Percentiles rank a stretch among this genome's conserved stretches.
Conservation (phyloP, 108 stramenopile species). For the Fistulifera solaris region DNA sequence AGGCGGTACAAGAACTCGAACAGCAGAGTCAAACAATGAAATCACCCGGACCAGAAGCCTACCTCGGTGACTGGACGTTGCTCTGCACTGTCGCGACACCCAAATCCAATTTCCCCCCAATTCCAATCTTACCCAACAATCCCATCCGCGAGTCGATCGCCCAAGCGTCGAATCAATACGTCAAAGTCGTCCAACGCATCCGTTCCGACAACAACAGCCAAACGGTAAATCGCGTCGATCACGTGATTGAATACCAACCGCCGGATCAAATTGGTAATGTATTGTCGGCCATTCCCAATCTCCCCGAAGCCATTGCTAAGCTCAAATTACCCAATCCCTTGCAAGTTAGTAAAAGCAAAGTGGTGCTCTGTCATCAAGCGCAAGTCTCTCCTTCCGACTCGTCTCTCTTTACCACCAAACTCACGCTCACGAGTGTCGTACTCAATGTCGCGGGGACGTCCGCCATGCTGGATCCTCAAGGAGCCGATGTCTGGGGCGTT, state of each 20-base stretch:
- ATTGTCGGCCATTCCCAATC: slow-evolving; percentile 13
- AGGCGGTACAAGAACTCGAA: slow-evolving; percentile 23
- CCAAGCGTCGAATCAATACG: slow-evolving; percentile 21
- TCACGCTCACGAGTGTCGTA: slow-evolving; percentile 35
- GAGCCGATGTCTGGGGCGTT: slow-evolving; percentile 53
- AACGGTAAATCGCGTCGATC: slow-evolving; percentile 43
- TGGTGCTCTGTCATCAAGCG: slow-evolving; percentile 66
- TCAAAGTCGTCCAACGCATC: slow-evolving; percentile 59
- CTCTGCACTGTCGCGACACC: slow-evolving; percentile 36
- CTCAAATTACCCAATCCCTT: slow-evolving; percentile 60
- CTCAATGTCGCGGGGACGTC: slow-evolving; percentile 65
- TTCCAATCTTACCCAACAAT: slow-evolving; percentile 16
- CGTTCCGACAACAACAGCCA: slow-evolving; percentile 7
- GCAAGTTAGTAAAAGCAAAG: slow-evolving; percentile 42
- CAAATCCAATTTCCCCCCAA: slow-evolving; percentile 21
- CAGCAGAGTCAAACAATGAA: not conserved
- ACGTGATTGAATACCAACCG: slow-evolving; percentile 56
- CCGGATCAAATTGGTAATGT: slow-evolving; percentile 27
- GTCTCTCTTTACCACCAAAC: slow-evolving; percentile 42
- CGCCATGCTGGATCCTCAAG: slow-evolving; percentile 44
- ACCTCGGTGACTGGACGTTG: slow-evolving; percentile 63
- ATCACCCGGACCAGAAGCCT: not conserved
- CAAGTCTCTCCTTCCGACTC: slow-evolving; percentile 29
- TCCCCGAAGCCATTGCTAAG: slow-evolving; percentile 22
- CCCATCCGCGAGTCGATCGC: slow-evolving; percentile 23